A percentile compares a stretch with the other conserved stretches of the same genome.
Evolutionary conservation across 2,329 filamentous ascomycete species (phyloP).

Genomic region (Cladosporium colombiae): DNA sequence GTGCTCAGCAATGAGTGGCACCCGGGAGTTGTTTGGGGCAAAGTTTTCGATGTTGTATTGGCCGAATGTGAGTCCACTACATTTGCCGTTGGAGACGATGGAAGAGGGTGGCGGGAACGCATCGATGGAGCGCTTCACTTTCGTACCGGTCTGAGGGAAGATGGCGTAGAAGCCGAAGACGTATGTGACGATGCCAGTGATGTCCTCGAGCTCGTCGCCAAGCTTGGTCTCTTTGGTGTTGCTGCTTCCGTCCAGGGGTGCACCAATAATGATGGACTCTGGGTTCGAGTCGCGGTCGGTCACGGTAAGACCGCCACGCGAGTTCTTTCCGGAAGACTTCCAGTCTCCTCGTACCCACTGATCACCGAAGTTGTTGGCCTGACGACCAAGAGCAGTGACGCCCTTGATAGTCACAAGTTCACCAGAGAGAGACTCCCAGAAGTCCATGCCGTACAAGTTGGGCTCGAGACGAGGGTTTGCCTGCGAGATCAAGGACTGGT

Average conservation of each 20-base stretch:
- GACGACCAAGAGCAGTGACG: slow-evolving; percentile 19
- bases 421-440: slow-evolving; percentile 70
- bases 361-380: slow-evolving; percentile 63
- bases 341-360: slow-evolving; percentile 57
- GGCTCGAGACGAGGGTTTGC: slow-evolving; percentile 64
- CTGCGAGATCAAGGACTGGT: slow-evolving; percentile 57
- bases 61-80: slow-evolving; percentile 63
- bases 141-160: slow-evolving; percentile 61
- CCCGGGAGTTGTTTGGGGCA: slow-evolving; percentile 55
- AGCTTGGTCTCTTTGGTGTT: slow-evolving; percentile 63
- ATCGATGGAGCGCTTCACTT: slow-evolving; percentile 44
- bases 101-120: slow-evolving; percentile 52
- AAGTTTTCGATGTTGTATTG: slow-evolving; percentile 57
- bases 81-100: slow-evolving; percentile 57
- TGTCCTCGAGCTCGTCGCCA: slow-evolving; percentile 64
- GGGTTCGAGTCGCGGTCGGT: slow-evolving; percentile 66
- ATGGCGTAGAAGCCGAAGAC: slow-evolving; percentile 70
- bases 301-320: slow-evolving; percentile 65
- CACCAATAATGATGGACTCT: slow-evolving; percentile 66
- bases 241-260: slow-evolving; percentile 63
- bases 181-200: slow-evolving; percentile 68
- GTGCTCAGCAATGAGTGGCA: slow-evolving; percentile 62
- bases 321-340: slow-evolving; percentile 63
- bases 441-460: slow-evolving; percentile 65
- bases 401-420: slow-evolving; percentile 64